Conservation (phyloP, 805 yeast species). For the Cyberlindnera petersonii region DNA sequence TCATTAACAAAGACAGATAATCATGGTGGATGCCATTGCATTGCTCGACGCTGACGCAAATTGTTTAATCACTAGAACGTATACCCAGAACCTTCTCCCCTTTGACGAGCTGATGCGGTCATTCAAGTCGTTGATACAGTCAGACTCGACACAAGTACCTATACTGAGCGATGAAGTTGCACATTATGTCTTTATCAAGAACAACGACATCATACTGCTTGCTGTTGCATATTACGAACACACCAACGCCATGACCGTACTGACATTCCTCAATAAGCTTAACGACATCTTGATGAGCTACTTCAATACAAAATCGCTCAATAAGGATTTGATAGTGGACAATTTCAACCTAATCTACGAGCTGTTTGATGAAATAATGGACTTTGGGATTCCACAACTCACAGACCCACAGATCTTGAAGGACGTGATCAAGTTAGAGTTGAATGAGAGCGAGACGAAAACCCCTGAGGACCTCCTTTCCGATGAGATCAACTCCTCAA, state of each 20-base stretch:
- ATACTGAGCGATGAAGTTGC: slow-evolving; percentile 37
- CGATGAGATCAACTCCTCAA: slow-evolving; percentile 53
- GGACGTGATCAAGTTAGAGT: slow-evolving; percentile 68
- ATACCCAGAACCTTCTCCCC: slow-evolving; percentile 63
- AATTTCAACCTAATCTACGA: slow-evolving; percentile 75
- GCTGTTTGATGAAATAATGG: slow-evolving; percentile 85
- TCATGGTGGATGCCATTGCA: slow-evolving; percentile 36
- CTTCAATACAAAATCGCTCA: slow-evolving; percentile 37
- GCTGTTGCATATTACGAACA: slow-evolving; percentile 26
- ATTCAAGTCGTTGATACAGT: slow-evolving; percentile 40
- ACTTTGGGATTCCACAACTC: slow-evolving; percentile 80
- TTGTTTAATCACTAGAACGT: slow-evolving; percentile 64
- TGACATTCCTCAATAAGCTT: slow-evolving; percentile 51
- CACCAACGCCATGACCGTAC: slow-evolving; percentile 51
- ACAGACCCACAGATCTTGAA: slow-evolving; percentile 75
- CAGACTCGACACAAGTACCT: slow-evolving; percentile 34
- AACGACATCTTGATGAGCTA: slow-evolving; percentile 43
- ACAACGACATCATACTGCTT: slow-evolving; percentile 40
- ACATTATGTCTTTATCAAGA: slow-evolving; percentile 50
- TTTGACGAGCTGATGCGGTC: slow-evolving; percentile 46
- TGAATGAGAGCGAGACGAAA: slow-evolving; percentile 18
- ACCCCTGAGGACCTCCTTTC: slow-evolving; percentile 4
- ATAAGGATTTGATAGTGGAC: slow-evolving; percentile 61
- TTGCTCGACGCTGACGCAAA: slow-evolving; percentile 66
- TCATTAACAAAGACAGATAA: too few species aligned